Evolutionary conservation across 345 rosid species (phyloP), one percentile per base, ranked within the genome.

Genomic region (Ricinus communis): DNA sequence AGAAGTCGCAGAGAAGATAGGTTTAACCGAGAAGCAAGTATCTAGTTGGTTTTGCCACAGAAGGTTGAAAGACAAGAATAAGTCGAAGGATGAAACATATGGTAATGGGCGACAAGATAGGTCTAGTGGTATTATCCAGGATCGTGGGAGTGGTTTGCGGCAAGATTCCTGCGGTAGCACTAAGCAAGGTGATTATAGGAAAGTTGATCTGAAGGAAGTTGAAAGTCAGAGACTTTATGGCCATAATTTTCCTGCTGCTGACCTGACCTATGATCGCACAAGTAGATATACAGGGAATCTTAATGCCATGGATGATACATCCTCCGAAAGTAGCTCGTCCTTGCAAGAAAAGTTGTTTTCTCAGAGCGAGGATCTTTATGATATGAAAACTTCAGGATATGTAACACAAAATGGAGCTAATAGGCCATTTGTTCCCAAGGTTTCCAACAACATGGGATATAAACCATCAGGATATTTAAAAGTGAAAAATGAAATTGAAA

Each of bases 1-100:
- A 21, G 81, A 84, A 79, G 65, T 94, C 69, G 90, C 97, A 19
- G 90, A 80, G 73, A 77, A 84, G 78, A 59, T 90, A 52, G 91
- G 87, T 8, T 80, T 94, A 86, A 94, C 98, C 0, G 92, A 94
- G 82, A 94, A 90, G 76, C 97, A 94, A 89, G 85, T 94, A 77
- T 88, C 96, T 30, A 91, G 97, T 52, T 94, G 98, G 98, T 94
- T 94, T 84, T 94, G 98, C 77, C 98, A 91, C 81, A 85, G 97
- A 87, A 88, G 97, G 80, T 82, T 88, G 69, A 94, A 94, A 78
- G 97, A 94, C 69, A 90, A 87, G 79, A 87, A 84, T 71, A 77
- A 78, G 57, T 73, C 71, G 59, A 90, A 77, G 80, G 93, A 85
- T 58, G 97, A 90, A 72, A 82, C 63, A 50, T 64, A 68, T 74